Evolutionary conservation across 2,329 filamentous ascomycete species (phyloP), one percentile per base, ranked within the genome.

Genomic region (Fusarium graminum): DNA sequence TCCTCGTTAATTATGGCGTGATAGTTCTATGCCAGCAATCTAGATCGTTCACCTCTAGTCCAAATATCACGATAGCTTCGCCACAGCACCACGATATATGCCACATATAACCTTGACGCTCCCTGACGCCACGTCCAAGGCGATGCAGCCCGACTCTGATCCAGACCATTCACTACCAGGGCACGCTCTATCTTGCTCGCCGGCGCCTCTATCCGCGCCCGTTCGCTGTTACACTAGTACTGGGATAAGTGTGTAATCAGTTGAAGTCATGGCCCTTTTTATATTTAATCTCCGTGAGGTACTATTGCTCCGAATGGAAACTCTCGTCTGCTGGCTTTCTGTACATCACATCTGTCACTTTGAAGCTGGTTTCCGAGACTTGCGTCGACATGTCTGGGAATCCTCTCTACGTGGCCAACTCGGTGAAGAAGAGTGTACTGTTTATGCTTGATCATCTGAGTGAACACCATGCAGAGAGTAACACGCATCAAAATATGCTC

Each of bases 31-130:
- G 34, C 28, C 17, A 36, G 19, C 25, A 22, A 7, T 34, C 13
- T 28, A 39, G 7, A 32, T 14, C 17, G 36, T 19, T 19, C n/a
- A 11, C 28, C 22, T 25, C 39, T 26, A 26, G 6, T 14, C 29
- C 19, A 22, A 59, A 45, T 42, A 41, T 56, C 41, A 42, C 50
- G 61, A 65, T 65, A 59, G 53, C 61, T 36, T 64, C 61, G 59
- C 36, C 32, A 25, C n/a, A 42, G 51, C 49, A 50, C 44, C 39
- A 40, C 59, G 40, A 59, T 40, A 19, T 43, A 30, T 26, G 28
- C 36, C 47, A 54, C 43, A 59, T 28, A 49, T 28, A 25, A 28
- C 22, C 32, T 25, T 25, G 17, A 26, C 36, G 22, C 38, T 47
- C 38, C 30, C 30, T 34, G 38, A 30, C 34, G 50, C 44, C 29